phyloP scores from a whole-genome alignment of 257 asterid genomes.

The Fraxinus excelsior region DNA sequence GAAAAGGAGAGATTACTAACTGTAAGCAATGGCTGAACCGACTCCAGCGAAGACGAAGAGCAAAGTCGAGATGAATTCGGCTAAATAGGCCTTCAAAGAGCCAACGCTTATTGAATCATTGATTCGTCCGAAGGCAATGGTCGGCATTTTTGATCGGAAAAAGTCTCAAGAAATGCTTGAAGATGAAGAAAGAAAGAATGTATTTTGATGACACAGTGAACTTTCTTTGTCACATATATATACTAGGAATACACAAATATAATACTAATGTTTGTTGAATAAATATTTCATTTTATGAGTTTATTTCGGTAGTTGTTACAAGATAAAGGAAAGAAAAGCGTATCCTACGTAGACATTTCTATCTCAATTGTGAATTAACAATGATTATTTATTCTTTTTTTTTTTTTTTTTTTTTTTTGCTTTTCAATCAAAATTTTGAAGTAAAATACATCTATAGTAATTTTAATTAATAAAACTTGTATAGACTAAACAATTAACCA shows the following conservation, averaged over 20 bases:
- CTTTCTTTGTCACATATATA: constrained; percentile 43
- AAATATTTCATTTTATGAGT: not conserved
- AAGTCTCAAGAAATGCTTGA: not conserved
- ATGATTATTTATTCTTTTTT: too few species aligned
- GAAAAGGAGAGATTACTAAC: constrained; percentile 34
- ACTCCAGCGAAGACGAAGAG: constrained; percentile 96
- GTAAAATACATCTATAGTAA: not conserved
- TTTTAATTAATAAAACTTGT: not conserved
- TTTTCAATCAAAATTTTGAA: too few species aligned
- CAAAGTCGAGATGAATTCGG: constrained; percentile 97
- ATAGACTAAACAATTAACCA: not conserved
- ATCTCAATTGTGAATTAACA: not conserved
- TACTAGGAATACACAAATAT: constrained; percentile 21
- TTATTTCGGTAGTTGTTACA: constrained; percentile 12
- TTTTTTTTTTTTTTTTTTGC: too few species aligned
- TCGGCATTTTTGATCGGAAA: constrained; percentile 45
- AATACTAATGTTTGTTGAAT: not conserved
- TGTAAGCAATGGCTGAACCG: constrained; percentile 95
- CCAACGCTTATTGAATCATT: constrained; percentile 67
- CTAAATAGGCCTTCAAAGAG: constrained; percentile 76
- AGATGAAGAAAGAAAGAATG: not conserved
- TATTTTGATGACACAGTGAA: not conserved
- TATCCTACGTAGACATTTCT: not conserved
- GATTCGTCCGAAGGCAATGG: constrained; percentile 75
- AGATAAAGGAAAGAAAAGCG: constrained; percentile 18